These are phyloP conservation scores for Clitopilus hobsonii DNA, from an alignment of 768 basidiomycete genomes.

Conservation along the genomic window DNA sequence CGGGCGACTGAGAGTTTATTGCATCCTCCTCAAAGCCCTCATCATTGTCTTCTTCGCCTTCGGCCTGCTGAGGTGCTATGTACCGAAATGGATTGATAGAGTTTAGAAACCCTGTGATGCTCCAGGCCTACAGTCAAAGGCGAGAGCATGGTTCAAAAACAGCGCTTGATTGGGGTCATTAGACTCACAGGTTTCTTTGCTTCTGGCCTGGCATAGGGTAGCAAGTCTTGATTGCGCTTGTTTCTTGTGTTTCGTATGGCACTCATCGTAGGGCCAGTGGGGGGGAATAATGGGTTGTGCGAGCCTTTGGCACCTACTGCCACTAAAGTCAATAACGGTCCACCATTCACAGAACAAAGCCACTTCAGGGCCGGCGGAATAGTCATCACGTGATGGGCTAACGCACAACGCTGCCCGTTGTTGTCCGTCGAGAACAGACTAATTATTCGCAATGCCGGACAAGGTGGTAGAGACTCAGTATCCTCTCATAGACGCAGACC, in stretches of 20 bases:
- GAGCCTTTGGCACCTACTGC: constrained; percentile 2
- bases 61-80: constrained; percentile 15
- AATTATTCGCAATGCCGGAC: constrained; percentile 40
- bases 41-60: constrained; percentile 13
- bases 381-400: constrained; percentile 23
- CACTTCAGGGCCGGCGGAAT: constrained; percentile 29
- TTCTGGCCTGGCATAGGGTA: constrained; percentile 49
- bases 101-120: constrained; percentile 42
- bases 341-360: constrained; percentile 12
- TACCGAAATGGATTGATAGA: constrained; percentile 46
- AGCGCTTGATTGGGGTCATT: background rate
- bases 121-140: constrained; percentile 37
- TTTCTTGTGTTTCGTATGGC: constrained; percentile 38
- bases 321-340: constrained; percentile 3
- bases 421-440: constrained; percentile 21
- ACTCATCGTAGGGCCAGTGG: constrained; percentile 43
- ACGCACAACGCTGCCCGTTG: constrained; percentile 13
- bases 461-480: constrained; percentile 59
- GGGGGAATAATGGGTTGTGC: constrained; percentile 7
- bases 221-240: constrained; percentile 31
- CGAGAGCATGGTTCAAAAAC: constrained; percentile 4
- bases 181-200: constrained; percentile 45
- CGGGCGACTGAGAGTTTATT: constrained; percentile 7
- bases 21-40: constrained; percentile 14
- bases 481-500: constrained; percentile 93